Percentiles rank a stretch among this genome's conserved stretches.
phyloP scores from a whole-genome alignment of 768 basidiomycete genomes.

The Exidia glandulosa region DNA sequence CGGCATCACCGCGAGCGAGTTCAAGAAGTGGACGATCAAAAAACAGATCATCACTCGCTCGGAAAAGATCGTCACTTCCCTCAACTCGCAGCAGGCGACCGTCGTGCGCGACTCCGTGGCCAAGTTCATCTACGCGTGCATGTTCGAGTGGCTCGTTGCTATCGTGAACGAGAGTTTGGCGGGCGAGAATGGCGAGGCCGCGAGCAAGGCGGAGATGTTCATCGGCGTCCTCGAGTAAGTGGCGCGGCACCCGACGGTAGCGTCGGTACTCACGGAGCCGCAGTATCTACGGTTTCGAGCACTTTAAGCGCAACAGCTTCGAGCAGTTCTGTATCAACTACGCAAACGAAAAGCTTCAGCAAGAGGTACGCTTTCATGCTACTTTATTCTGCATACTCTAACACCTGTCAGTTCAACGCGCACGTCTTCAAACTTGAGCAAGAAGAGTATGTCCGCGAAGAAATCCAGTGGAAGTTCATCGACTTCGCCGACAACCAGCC shows the following conservation, averaged over 20 bases:
- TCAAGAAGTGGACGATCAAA: constrained; percentile 98
- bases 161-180: constrained; percentile 95
- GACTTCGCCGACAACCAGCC: constrained; percentile 99
- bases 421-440: constrained; percentile 99
- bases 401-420: constrained; percentile 72
- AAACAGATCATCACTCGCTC: constrained; percentile 90
- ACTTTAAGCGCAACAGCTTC: constrained; percentile 72
- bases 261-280: not conserved
- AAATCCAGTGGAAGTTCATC: constrained; percentile 99
- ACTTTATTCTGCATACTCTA: not conserved
- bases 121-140: constrained; percentile 96
- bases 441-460: constrained; percentile 96
- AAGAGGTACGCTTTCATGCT: constrained; percentile 54
- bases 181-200: constrained; percentile 89
- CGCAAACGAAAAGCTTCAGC: constrained; percentile 95
- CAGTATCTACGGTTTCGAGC: constrained; percentile 96
- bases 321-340: constrained; percentile 99
- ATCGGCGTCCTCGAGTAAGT: constrained; percentile 68
- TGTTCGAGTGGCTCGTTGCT: constrained; percentile 97
- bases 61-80: constrained; percentile 86
- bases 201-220: constrained; percentile 89
- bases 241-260: not conserved
- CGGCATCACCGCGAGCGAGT: constrained; percentile 81
- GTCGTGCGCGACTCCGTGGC: constrained; percentile 94
- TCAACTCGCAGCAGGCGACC: constrained; percentile 81